Conservation (phyloP, 768 basidiomycete species). For the Boletus tylopilopsis region DNA sequence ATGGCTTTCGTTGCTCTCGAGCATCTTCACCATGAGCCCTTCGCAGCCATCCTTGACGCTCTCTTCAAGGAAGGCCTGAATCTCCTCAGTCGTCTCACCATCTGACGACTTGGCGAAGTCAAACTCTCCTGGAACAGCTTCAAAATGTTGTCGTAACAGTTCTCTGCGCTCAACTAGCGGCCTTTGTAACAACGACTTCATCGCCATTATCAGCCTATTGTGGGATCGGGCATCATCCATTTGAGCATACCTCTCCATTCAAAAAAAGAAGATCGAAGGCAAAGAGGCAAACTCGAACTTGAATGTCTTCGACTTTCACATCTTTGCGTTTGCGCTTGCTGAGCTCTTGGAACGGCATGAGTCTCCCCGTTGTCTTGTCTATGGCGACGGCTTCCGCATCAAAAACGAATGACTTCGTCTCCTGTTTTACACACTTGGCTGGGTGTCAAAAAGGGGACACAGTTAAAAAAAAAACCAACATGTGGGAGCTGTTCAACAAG, state of each 20-base stretch:
- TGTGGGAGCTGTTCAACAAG: slow-evolving; percentile 89
- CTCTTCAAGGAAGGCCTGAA: slow-evolving; percentile 91
- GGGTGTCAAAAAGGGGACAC: slow-evolving; percentile 2
- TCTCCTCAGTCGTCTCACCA: slow-evolving; percentile 85
- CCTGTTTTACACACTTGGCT: slow-evolving; percentile 76
- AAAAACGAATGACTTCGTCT: slow-evolving; percentile 86
- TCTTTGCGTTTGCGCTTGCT: slow-evolving; percentile 95
- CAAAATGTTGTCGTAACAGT: slow-evolving; percentile 77
- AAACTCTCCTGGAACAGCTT: slow-evolving; percentile 83
- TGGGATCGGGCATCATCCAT: not conserved
- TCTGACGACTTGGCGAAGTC: slow-evolving; percentile 91
- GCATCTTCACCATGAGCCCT: slow-evolving; percentile 99
- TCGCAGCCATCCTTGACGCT: slow-evolving; percentile 99
- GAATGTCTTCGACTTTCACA: slow-evolving; percentile 96
- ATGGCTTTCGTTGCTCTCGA: slow-evolving; percentile 85
- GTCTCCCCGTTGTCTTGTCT: slow-evolving; percentile 74
- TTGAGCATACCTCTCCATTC: slow-evolving; percentile 77
- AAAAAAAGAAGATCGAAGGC: slow-evolving; percentile 96
- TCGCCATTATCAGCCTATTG: slow-evolving; percentile 1
- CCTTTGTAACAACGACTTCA: slow-evolving; percentile 77
- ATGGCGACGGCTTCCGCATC: slow-evolving; percentile 98
- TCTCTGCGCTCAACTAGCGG: slow-evolving; percentile 72
- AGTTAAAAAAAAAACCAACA: slow-evolving; percentile 38
- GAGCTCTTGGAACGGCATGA: slow-evolving; percentile 98
- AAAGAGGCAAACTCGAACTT: slow-evolving; percentile 93